phyloP scores from a whole-genome alignment of 495 filamentous ascomycete species.

The Lasiosphaeria miniovina region DNA sequence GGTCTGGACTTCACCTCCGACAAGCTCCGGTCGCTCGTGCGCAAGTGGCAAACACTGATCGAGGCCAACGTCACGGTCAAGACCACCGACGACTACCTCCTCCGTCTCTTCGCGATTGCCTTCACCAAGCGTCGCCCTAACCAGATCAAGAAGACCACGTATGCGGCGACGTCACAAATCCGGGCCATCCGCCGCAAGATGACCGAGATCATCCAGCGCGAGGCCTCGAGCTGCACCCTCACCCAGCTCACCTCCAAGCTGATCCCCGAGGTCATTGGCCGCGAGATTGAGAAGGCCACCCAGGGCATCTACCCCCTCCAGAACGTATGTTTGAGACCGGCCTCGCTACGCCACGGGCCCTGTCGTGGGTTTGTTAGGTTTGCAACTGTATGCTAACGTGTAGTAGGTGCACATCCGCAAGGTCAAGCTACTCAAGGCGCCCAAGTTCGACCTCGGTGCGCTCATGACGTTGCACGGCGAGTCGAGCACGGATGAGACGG shows the following conservation, averaged over 20 bases:
- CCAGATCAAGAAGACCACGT: constrained; percentile 99
- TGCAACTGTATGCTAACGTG: constrained; percentile 18
- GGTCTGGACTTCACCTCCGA: constrained; percentile 99
- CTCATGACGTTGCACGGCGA: constrained; percentile 95
- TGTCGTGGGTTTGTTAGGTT: not conserved
- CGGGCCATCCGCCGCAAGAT: constrained; percentile 98
- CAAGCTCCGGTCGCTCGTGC: constrained; percentile 96
- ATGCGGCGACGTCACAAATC: constrained; percentile 93
- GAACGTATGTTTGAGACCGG: constrained; percentile 64
- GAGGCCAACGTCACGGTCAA: constrained; percentile 99
- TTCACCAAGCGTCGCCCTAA: constrained; percentile 98
- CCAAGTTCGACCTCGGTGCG: constrained; percentile 98
- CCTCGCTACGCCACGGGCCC: not conserved
- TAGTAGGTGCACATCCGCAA: constrained; percentile 96
- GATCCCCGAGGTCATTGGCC: constrained; percentile 97
- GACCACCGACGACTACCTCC: constrained; percentile 98
- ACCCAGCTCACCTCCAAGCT: constrained; percentile 95
- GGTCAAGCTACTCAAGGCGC: constrained; percentile 96
- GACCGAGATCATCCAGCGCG: constrained; percentile 96
- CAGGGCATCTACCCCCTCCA: constrained; percentile 99
- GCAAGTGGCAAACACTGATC: constrained; percentile 98
- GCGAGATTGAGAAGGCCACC: constrained; percentile 98
- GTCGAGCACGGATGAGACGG: constrained; percentile 90
- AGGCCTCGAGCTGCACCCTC: constrained; percentile 89
- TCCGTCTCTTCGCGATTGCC: constrained; percentile 96